phyloP scores from a whole-genome alignment of 352 stramenopile species.

The Albugo laibachii region DNA sequence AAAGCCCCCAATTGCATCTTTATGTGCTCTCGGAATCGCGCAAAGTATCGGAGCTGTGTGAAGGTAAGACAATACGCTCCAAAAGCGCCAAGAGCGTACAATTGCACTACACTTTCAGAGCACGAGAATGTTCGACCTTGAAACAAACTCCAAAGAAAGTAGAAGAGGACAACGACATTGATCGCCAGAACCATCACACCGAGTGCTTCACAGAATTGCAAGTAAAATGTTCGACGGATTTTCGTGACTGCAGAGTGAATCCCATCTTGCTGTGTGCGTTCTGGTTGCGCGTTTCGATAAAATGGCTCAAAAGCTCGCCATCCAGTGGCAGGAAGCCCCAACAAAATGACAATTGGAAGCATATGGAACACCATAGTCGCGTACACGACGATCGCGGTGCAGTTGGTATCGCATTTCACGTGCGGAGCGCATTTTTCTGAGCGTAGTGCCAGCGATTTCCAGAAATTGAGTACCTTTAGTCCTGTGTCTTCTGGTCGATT shows the following conservation, averaged over 20 bases:
- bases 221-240: slow-evolving; percentile 45
- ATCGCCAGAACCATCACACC: slow-evolving; percentile 28
- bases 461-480: slow-evolving; percentile 22
- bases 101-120: slow-evolving; percentile 10
- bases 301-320: slow-evolving; percentile 54
- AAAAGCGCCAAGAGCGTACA: slow-evolving; percentile 24
- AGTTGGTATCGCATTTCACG: slow-evolving; percentile 20
- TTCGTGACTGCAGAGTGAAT: slow-evolving; percentile 9
- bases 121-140: slow-evolving; percentile 50
- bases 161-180: slow-evolving; percentile 33
- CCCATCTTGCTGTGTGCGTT: slow-evolving; percentile 3
- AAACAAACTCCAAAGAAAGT: slow-evolving; percentile 39
- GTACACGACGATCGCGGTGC: slow-evolving; percentile 40
- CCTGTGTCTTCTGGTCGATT: slow-evolving; percentile 19
- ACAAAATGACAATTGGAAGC: slow-evolving; percentile 29
- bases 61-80: slow-evolving; percentile 35
- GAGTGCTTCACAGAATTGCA: slow-evolving; percentile 54
- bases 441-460: slow-evolving; percentile 22
- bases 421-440: slow-evolving; percentile 11
- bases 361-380: slow-evolving; percentile 46
- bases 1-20: slow-evolving; percentile 74
- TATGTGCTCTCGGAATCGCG: slow-evolving; percentile 66
- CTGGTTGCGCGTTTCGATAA: slow-evolving; percentile 12
- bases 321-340: slow-evolving; percentile 39
- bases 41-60: slow-evolving; percentile 54